These are phyloP conservation scores for Podospora pseudoanserina DNA, from an alignment of 495 filamentous ascomycete species.

Conservation along the genomic window DNA sequence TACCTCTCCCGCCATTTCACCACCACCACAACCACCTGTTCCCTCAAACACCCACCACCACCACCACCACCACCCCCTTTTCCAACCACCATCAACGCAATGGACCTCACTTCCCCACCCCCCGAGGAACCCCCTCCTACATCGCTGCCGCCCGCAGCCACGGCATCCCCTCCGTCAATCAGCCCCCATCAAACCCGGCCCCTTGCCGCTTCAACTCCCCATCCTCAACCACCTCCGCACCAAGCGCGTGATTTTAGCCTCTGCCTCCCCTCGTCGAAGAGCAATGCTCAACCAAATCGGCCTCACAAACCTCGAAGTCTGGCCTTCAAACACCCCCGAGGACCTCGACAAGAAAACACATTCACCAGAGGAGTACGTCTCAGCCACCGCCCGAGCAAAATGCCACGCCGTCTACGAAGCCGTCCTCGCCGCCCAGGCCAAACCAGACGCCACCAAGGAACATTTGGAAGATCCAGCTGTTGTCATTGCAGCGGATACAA, in stretches of 20 bases:
- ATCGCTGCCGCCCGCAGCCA: constrained; percentile 40
- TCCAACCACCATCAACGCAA: constrained; percentile 3
- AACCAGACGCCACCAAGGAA: constrained; percentile 15
- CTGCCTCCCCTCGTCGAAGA: constrained; percentile 76
- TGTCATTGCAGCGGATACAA: constrained; percentile 87
- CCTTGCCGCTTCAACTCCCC: constrained; percentile 69
- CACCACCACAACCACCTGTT: neutral
- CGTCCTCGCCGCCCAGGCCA: constrained; percentile 40
- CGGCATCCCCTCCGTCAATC: constrained; percentile 33
- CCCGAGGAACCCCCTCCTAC: constrained; percentile 41
- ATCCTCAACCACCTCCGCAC: constrained; percentile 65
- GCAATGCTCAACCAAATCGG: constrained; percentile 69
- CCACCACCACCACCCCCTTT: neutral
- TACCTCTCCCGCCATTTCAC: neutral
- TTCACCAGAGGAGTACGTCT: constrained; percentile 83
- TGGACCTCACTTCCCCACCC: constrained; percentile 29
- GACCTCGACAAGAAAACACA: constrained; percentile 72
- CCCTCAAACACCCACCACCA: neutral
- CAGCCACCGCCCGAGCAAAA: constrained; percentile 80
- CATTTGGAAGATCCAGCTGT: constrained; percentile 67
- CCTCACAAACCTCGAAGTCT: constrained; percentile 61
- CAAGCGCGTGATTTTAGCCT: constrained; percentile 82
- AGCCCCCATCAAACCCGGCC: constrained; percentile 34
- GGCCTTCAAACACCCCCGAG: constrained; percentile 76
- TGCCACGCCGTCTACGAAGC: constrained; percentile 70